Conservation (phyloP, 2,329 filamentous ascomycete genomes). For the Arthrinium puccinioides region DNA sequence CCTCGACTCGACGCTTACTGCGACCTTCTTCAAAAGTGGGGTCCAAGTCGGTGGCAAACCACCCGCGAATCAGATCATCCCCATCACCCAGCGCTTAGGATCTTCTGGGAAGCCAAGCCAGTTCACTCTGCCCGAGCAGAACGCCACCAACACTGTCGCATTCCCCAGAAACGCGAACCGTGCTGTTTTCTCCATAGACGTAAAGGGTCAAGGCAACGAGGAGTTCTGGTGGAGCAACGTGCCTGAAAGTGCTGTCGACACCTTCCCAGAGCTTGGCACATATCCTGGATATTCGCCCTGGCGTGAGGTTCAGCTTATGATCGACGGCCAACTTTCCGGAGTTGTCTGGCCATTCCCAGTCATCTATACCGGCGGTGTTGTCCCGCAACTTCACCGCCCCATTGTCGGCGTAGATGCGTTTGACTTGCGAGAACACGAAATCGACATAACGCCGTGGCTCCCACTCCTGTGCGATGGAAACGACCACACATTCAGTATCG, state of each 20-base stretch:
- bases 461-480: constrained; percentile 59
- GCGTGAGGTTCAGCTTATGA: constrained; percentile 68
- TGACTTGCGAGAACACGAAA: constrained; percentile 71
- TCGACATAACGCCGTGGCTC: constrained; percentile 74
- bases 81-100: constrained; percentile 51
- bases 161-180: constrained; percentile 61
- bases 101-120: constrained; percentile 49
- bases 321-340: constrained; percentile 67
- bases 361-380: constrained; percentile 75
- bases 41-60: constrained; percentile 28
- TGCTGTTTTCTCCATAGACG: constrained; percentile 69
- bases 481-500: constrained; percentile 60
- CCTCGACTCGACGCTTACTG: constrained; percentile 69
- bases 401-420: constrained; percentile 74
- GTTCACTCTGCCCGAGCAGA: constrained; percentile 58
- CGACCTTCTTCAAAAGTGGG: constrained; percentile 55
- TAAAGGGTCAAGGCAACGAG: constrained; percentile 67
- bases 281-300: constrained; percentile 66
- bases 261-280: constrained; percentile 50
- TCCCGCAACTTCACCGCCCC: constrained; percentile 69
- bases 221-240: constrained; percentile 87
- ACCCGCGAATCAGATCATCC: constrained; percentile 60
- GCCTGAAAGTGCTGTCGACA: constrained; percentile 49
- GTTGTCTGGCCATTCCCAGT: constrained; percentile 77
- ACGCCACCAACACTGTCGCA: constrained; percentile 47